These are phyloP conservation scores for Geotrichum candidum DNA, from an alignment of 1,139 yeast species.

Conservation along the genomic window DNA sequence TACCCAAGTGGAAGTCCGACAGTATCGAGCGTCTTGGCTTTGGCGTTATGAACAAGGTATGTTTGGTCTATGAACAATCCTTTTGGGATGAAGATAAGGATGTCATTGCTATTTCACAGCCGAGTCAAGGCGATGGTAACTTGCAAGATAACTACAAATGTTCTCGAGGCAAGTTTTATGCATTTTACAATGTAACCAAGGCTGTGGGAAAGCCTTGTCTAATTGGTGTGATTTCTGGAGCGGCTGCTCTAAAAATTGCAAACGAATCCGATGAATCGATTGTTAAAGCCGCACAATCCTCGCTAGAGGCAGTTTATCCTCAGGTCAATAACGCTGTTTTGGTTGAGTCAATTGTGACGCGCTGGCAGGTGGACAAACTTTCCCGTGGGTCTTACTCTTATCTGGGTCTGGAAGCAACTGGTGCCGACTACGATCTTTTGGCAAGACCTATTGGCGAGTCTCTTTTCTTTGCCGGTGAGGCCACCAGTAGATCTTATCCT, in stretches of 20 bases:
- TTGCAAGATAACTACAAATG: constrained; percentile 26
- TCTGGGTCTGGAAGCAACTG: constrained; percentile 41
- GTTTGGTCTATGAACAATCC: constrained; percentile 35
- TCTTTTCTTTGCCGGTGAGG: constrained; percentile 43
- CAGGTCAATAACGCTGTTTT: constrained; percentile 25
- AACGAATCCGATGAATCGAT: constrained; percentile 34
- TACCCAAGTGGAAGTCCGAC: constrained; percentile 41
- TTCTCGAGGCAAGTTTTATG: constrained; percentile 37
- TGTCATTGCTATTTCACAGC: constrained; percentile 34
- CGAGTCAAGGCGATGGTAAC: constrained; percentile 18
- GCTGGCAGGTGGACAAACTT: constrained; percentile 42
- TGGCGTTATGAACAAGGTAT: constrained; percentile 40
- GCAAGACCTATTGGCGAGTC: constrained; percentile 38
- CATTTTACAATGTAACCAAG: constrained; percentile 38
- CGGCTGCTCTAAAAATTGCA: constrained; percentile 35
- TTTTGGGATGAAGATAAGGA: constrained; percentile 40
- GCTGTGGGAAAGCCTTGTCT: constrained; percentile 37
- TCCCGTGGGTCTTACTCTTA: constrained; percentile 40
- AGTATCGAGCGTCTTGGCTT: constrained; percentile 39
- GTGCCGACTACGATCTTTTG: constrained; percentile 39
- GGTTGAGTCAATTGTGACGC: constrained; percentile 39
- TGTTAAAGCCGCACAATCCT: constrained; percentile 33
- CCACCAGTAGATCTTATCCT: constrained; percentile 40
- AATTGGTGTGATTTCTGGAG: constrained; percentile 39
- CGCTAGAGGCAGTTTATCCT: constrained; percentile 32